These are phyloP conservation scores for Hypoxylon intermedium DNA, from an alignment of 495 filamentous ascomycete genomes.

Conservation along the genomic window DNA sequence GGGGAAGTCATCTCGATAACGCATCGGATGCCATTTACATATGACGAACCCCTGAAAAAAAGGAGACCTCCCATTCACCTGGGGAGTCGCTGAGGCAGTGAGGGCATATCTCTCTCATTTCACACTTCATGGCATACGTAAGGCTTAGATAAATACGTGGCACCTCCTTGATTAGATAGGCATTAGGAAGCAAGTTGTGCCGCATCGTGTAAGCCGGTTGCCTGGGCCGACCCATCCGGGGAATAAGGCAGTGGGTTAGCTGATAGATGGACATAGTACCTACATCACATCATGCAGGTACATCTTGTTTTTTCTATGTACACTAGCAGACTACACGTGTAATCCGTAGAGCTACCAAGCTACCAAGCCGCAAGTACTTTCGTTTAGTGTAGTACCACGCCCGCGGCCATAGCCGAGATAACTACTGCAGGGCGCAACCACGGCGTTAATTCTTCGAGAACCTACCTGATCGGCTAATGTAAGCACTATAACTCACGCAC, in stretches of 20 bases:
- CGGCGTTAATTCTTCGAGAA: too few relatives aligned
- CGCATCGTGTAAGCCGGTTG: conserved; percentile 22
- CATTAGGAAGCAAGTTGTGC: conserved; percentile 6
- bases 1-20: conserved; percentile 9
- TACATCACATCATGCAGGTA: neutral
- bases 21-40: conserved; percentile 5
- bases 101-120: too few relatives aligned
- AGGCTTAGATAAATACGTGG: conserved; percentile 1
- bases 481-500: conserved; percentile 23
- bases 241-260: neutral
- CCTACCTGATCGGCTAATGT: too few relatives aligned
- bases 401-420: conserved; percentile 10
- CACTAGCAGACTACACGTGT: too few relatives aligned
- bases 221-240: conserved; percentile 17
- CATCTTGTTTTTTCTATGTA: neutral
- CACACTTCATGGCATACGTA: neutral
- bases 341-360: neutral
- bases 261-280: conserved; percentile 24
- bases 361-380: too few relatives aligned
- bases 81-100: too few relatives aligned
- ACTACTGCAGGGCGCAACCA: conserved; percentile 17
- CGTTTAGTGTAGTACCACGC: too few relatives aligned
- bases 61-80: too few relatives aligned
- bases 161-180: neutral
- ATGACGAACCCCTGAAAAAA: conserved; percentile 6